A percentile compares a stretch with the other conserved stretches of the same genome.
These are phyloP conservation scores for Aspergillus biplanus DNA, from an alignment of 495 filamentous ascomycete genomes.

Conservation along the genomic window DNA sequence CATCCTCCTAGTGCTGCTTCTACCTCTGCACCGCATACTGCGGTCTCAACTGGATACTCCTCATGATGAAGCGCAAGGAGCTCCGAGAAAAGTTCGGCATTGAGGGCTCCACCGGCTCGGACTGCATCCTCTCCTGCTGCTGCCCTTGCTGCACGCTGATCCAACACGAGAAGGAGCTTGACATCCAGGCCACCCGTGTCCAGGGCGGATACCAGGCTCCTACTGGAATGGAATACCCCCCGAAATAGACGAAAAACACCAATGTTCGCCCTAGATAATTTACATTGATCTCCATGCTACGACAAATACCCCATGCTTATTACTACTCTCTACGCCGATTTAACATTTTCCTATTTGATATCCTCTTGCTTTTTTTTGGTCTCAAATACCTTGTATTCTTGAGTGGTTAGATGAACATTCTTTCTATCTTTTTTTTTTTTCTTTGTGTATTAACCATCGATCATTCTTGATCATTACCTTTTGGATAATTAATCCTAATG, in stretches of 20 bases:
- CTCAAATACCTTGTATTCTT: background rate
- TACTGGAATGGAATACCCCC: conserved; percentile 21
- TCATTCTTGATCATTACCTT: background rate
- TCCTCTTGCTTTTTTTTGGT: background rate
- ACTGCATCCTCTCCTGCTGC: conserved; percentile 55
- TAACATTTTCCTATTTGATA: background rate
- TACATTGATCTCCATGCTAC: background rate
- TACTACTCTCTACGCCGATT: background rate
- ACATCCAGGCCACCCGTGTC: conserved; percentile 17
- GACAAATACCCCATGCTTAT: background rate
- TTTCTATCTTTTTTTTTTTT: background rate
- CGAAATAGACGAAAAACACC: background rate
- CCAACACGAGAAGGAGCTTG: conserved; percentile 59
- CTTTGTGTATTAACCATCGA: background rate
- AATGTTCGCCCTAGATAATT: background rate
- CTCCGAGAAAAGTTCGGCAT: conserved; percentile 57
- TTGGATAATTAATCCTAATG: background rate
- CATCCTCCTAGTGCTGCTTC: conserved; percentile 25
- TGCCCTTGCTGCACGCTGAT: conserved; percentile 56
- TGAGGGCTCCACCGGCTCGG: conserved; percentile 53
- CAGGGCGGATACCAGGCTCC: conserved; percentile 29
- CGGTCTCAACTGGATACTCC: conserved; percentile 42
- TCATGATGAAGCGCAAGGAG: conserved; percentile 58
- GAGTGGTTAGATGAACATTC: background rate
- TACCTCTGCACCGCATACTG: conserved; percentile 34